Base-by-base conservation (phyloP, 2,329 filamentous ascomycete species). In the Colletotrichum costaricense region DNA sequence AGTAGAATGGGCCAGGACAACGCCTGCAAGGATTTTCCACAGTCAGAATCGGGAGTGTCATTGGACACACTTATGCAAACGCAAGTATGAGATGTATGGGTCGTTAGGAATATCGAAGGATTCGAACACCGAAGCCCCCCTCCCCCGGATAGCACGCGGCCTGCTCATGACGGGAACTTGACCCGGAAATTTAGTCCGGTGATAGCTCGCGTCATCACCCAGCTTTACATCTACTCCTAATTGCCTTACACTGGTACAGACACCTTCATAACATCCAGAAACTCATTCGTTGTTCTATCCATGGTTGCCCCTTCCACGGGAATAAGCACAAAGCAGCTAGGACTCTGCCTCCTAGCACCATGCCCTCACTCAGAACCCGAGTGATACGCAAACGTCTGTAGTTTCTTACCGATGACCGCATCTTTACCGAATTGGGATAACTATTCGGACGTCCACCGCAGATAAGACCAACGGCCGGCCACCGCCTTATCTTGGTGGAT, bases 401-500 rank as follows among this genome's bases (percentile, higher is more conserved):
- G 65, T 66, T 67, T 70, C 66, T 24, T 59, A 30, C 73, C 73
- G 73, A 73, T 33, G 52, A 6, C 7, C 33, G 28, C 38, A 11
- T 55, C 14, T 22, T 66, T 67, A 22, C 65, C 52, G 35, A 59
- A 38, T 68, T 38, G 57, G 68, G 68, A 58, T 38, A 64, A 11
- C 19, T 49, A 22, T 49, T 33, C 46, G 26, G 42, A n/a, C 58
- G 67, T 59, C 33, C 72, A 74, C 67, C 72, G 28, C 52, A 67
- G 63, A 72, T 72, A 68, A 72, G 63, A 55, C 72, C 63, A 72
- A 72, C 63, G 28, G 24, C 60, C 28, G 38, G 35, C 35, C 60
- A 30, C 35, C 22, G 63, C 26, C 54, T 72, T 74, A 72, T 72
- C 72, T 72, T 54, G 33, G 68, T 74, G 72, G 72, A 63, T 63